Conservation (phyloP, 306 rosid genomes). For the Cyclanthera cordifolia region DNA sequence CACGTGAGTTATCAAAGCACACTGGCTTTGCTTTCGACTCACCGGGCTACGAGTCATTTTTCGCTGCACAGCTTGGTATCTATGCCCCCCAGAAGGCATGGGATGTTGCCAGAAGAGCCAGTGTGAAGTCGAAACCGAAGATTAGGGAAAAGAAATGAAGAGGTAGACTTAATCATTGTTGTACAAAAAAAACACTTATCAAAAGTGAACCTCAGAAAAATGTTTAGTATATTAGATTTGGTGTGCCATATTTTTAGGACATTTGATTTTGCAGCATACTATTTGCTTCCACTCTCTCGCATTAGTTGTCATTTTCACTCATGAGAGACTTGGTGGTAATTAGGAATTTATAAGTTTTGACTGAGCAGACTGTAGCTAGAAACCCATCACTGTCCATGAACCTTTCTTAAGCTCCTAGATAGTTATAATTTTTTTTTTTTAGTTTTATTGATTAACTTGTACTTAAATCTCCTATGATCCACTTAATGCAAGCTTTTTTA, state of each 20-base stretch:
- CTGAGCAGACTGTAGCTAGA: no score
- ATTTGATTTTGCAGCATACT: conserved; percentile 2
- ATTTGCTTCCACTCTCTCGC: neutral
- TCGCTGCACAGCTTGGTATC: conserved; percentile 69
- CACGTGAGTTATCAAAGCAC: conserved; percentile 63
- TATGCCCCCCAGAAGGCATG: conserved; percentile 81
- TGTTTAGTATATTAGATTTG: no score
- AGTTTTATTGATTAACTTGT: no score
- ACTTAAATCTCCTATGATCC: no score
- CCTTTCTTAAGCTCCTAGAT: no score
- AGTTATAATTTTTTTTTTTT: no score
- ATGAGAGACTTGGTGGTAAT: conserved; percentile 10
- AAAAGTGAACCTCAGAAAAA: conserved; percentile 1
- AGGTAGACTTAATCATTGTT: conserved; percentile 23
- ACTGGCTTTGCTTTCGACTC: conserved; percentile 95
- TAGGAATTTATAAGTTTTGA: conserved; percentile 9
- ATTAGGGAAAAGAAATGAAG: conserved; percentile 32
- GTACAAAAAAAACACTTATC: conserved; percentile 31
- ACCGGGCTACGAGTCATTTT: conserved; percentile 88
- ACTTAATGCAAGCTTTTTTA: no score
- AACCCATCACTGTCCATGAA: no score
- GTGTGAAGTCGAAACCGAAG: conserved; percentile 52
- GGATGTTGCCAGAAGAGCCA: conserved; percentile 97
- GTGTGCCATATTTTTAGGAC: conserved; percentile 20
- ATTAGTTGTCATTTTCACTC: neutral